These are phyloP conservation scores for Podila verticillata DNA, from an alignment of 192 early-diverging fungal genomes.

Conservation along the genomic window DNA sequence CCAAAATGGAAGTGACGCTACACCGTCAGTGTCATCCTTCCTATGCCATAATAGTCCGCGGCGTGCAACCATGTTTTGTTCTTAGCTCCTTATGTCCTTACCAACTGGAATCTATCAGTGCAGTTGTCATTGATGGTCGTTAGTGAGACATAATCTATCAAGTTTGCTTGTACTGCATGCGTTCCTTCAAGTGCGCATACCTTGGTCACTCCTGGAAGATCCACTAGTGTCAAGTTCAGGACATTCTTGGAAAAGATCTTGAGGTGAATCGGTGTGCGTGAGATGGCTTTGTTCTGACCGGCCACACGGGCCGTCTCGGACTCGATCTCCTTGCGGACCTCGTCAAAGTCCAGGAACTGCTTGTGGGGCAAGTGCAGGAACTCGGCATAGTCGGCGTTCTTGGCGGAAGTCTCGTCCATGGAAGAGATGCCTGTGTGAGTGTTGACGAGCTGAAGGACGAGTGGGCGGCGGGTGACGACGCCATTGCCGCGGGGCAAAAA, in stretches of 20 bases:
- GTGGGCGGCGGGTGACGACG: conserved; percentile 84
- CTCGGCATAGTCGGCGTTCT: conserved; percentile 55
- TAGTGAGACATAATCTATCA: too few species aligned
- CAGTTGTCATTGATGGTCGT: too few species aligned
- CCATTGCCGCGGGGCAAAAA: conserved; percentile 95
- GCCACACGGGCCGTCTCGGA: conserved; percentile 81
- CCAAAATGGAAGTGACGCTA: too few species aligned
- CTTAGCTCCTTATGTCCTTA: conserved; percentile 15
- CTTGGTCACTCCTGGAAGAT: conserved; percentile 87
- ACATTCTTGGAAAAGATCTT: conserved; percentile 81
- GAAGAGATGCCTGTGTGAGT: conserved; percentile 33
- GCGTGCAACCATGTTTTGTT: background rate
- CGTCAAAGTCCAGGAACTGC: conserved; percentile 78
- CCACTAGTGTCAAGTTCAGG: conserved; percentile 83
- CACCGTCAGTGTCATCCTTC: too few species aligned
- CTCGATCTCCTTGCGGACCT: conserved; percentile 84
- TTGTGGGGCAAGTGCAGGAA: conserved; percentile 82
- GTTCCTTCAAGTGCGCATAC: conserved; percentile 29
- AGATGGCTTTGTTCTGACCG: conserved; percentile 83
- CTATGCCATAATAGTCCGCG: too few species aligned
- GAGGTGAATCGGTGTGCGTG: conserved; percentile 79
- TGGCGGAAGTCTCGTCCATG: conserved; percentile 17
- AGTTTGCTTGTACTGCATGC: too few species aligned
- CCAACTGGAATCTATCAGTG: conserved; percentile 54
- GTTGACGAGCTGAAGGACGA: conserved; percentile 84